Evolutionary conservation across 495 filamentous ascomycete species (phyloP).

Genomic region (Xylaria venustula): DNA sequence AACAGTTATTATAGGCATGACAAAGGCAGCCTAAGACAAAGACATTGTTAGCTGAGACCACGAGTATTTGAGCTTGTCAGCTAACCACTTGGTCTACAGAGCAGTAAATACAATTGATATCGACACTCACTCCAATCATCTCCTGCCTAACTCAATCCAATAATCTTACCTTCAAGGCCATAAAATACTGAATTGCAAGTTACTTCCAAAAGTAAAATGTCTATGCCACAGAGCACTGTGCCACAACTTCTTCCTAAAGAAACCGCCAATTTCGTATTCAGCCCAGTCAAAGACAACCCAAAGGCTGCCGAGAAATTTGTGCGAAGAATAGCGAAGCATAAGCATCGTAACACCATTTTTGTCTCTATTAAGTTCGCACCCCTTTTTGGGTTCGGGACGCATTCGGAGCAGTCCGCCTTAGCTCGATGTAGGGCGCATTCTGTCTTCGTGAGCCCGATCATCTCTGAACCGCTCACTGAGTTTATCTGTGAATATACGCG

Average conservation of each 20-base stretch:
- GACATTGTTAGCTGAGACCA: background rate
- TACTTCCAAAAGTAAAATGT: no score
- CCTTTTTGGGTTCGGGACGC: slow-evolving; percentile 30
- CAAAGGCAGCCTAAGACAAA: background rate
- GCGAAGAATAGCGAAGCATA: background rate
- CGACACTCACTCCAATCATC: no score
- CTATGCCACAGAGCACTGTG: no score
- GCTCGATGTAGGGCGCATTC: slow-evolving; percentile 15
- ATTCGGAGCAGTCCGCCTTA: background rate
- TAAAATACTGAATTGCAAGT: no score
- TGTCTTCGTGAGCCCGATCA: slow-evolving; percentile 19
- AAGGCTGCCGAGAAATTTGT: background rate
- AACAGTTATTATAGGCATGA: background rate
- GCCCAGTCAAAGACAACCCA: background rate
- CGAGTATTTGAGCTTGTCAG: background rate
- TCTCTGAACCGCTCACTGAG: slow-evolving; percentile 12
- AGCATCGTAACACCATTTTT: background rate
- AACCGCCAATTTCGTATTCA: background rate
- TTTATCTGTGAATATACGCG: slow-evolving; percentile 12
- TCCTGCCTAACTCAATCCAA: no score
- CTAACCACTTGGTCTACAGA: background rate
- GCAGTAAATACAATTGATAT: no score
- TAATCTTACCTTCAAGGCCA: no score
- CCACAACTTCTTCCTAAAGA: no score
- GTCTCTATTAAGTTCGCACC: slow-evolving; percentile 21